Evolutionary conservation across 2,329 filamentous ascomycete genomes (phyloP), one percentile per base, ranked within the genome.

Genomic region (Ascochyta koolunga): DNA sequence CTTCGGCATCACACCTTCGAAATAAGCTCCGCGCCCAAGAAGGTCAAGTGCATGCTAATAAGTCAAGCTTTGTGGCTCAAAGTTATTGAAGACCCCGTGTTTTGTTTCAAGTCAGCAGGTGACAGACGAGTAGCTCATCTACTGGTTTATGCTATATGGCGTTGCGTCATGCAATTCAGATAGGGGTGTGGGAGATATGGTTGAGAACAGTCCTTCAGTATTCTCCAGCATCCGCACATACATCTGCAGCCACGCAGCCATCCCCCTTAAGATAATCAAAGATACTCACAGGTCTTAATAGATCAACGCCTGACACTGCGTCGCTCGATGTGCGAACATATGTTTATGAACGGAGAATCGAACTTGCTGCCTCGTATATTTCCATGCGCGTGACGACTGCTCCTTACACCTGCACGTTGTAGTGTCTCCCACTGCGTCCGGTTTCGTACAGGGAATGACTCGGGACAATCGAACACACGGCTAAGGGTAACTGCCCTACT

Each of bases 271-370:
- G 8, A 13, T 15, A 5, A n/a, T 6, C 7, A n/a, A 19, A n/a
- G 10, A 35, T 19, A 43, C 27, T 21, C 31, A 35, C 29, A 45
- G 8, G 18, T 19, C 19, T 25, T 4, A 3, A 15, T 11, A 19
- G 16, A 33, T 66, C 54, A 70, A n/a, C 65, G 59, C 29, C 52
- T 52, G 24, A 68, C 49, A 38, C 50, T 65, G n/a, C 66, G 65
- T 21, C 65, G 56, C 27, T 59, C 54, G 24, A 52, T 35, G 37
- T 53, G 52, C 8, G 61, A 52, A 22, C 54, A 57, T 4, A 43
- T 16, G 15, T 44, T 45, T 3, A 29, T n/a, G 4, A 15, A 49
- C 15, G 31, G 15, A 7, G 21, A 10, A 6, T 46, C n/a, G 4
- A 36, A 25, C 8, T 36, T 38, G 7, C 42, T 50, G 2, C 22